Evolutionary conservation across 495 filamentous ascomycete genomes (phyloP).

Genomic region (Tuber umbilicatum): DNA sequence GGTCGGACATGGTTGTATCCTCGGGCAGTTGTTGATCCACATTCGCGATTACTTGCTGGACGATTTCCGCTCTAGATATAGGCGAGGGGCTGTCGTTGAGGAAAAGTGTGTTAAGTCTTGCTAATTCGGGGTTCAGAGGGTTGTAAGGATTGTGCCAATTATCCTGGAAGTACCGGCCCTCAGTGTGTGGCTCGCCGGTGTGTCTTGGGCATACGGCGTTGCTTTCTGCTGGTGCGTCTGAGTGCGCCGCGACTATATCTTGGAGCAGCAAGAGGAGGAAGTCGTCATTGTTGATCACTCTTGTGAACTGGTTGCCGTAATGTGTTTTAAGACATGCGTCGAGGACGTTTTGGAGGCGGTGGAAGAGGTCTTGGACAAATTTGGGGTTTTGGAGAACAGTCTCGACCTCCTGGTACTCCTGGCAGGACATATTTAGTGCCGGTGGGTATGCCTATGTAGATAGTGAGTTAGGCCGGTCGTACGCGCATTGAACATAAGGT

Average conservation of each 20-base stretch:
- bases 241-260: background rate
- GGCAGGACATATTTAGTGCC: background rate
- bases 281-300: background rate
- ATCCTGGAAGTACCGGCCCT: background rate
- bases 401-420: background rate
- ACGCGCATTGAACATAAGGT: background rate
- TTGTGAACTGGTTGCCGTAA: background rate
- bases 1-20: background rate
- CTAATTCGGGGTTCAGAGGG: background rate
- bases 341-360: background rate
- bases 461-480: background rate
- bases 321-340: background rate
- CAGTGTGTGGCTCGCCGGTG: background rate
- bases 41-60: background rate
- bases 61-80: background rate
- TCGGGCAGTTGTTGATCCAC: background rate
- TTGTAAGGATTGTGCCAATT: background rate
- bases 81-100: background rate
- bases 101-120: background rate
- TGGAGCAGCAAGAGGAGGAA: background rate
- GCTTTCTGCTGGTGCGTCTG: background rate
- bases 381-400: background rate
- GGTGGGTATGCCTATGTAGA: background rate
- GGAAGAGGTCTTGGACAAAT: background rate
- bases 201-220: background rate